Evolutionary conservation across 768 basidiomycete genomes (phyloP).

Genomic region (Sarcomyxa edulis): DNA sequence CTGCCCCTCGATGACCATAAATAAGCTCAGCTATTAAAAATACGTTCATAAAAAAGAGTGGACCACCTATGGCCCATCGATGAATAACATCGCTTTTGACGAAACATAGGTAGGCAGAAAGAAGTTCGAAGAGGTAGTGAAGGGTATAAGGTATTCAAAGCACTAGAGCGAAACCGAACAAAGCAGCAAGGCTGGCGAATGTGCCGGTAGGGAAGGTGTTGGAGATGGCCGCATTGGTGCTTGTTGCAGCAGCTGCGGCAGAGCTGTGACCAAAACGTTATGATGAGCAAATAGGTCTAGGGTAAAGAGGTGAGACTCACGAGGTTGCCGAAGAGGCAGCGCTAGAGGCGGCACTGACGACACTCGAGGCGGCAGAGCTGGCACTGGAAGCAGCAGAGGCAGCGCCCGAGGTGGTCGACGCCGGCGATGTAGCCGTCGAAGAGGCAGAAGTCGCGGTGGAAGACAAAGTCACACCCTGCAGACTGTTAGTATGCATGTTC

Average conservation of each 20-base stretch:
- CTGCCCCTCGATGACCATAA: no score
- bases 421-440: conserved; percentile 4
- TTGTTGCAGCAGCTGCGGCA: conserved; percentile 2
- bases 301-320: neutral
- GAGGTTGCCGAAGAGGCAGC: conserved; percentile 1
- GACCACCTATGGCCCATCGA: no score
- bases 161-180: conserved; percentile 37
- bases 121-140: no score
- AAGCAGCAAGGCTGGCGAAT: conserved; percentile 34
- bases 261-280: neutral
- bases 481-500: neutral
- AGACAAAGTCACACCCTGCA: conserved; percentile 50
- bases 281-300: neutral
- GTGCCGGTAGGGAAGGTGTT: conserved; percentile 14
- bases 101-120: no score
- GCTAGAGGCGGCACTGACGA: conserved; percentile 7
- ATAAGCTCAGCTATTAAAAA: no score
- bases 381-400: conserved; percentile 5
- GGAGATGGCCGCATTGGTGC: conserved; percentile 9
- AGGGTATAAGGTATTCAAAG: conserved; percentile 30
- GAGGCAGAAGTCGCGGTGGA: conserved; percentile 19
- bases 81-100: no score
- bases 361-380: conserved; percentile 7
- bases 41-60: no score
- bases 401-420: conserved; percentile 11